Base-by-base conservation (phyloP, 2,329 filamentous ascomycete species). In the Lojkania enalia region DNA sequence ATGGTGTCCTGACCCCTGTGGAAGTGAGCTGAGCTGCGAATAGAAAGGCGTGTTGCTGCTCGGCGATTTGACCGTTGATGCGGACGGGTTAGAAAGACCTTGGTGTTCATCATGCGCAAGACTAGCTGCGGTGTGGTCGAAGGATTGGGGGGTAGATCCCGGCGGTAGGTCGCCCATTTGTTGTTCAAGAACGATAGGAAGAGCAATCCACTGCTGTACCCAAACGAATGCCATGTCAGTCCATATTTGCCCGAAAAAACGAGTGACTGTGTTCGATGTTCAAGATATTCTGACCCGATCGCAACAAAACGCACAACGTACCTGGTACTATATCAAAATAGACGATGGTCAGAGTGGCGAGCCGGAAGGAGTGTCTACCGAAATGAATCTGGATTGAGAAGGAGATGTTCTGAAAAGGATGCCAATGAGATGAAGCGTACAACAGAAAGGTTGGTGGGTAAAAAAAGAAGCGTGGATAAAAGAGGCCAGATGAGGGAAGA, bases 151-250 rank as follows among this genome's bases (percentile, higher is more conserved):
- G 54, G 55, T 57, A 25, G 61, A 49, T 32, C 60, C 60, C 45
- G 57, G 49, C 42, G 68, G 63, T 58, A 68, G 20, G 54, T 73
- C 70, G 42, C 69, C 70, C 70, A 73, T 72, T 49, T 60, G 63
- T 51, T 64, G 60, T 46, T 71, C 66, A 50, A 64, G 58, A 52
- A 70, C 51, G 49, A 71, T 46, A 36, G 70, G 69, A 60, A 72
- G 58, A 46, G 69, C 62, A 46, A 72, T 54, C 70, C 70, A 72
- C 66, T 71, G 69, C 49, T 72, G 69, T 48, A 72, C 55, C 69
- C 68, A 72, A 57, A 71, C 52, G 51, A 67, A 69, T 50, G 67
- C 55, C 67, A 71, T 72, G 58, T 72, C 60, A 72, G 69, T 55
- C 61, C 64, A 71, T 70, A 48, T 56, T 66, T 58, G 32, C 39